These are phyloP conservation scores for Limtongia smithiae DNA, from an alignment of 805 yeast genomes.

Conservation along the genomic window DNA sequence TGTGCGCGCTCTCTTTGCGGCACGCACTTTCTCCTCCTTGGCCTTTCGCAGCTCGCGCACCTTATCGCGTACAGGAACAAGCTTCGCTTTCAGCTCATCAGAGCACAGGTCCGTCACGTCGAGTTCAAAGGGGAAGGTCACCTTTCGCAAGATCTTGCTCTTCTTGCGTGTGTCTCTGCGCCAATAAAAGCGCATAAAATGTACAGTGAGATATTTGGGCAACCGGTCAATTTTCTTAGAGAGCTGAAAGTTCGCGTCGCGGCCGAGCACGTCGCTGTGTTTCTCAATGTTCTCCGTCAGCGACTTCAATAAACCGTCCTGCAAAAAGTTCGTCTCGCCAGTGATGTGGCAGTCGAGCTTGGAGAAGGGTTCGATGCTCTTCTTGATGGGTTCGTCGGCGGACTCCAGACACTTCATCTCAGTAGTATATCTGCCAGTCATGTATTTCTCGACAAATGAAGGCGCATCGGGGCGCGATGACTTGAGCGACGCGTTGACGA, in stretches of 20 bases:
- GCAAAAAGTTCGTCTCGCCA: slow-evolving; percentile 77
- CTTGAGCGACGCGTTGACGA: slow-evolving; percentile 19
- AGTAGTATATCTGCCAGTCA: slow-evolving; percentile 63
- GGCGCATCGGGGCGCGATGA: slow-evolving; percentile 40
- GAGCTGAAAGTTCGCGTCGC: slow-evolving; percentile 68
- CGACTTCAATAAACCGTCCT: slow-evolving; percentile 76
- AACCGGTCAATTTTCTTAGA: slow-evolving; percentile 59
- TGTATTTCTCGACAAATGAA: slow-evolving; percentile 49
- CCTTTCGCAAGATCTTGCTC: slow-evolving; percentile 90
- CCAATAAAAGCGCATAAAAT: slow-evolving; percentile 95
- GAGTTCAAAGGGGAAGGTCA: slow-evolving; percentile 88
- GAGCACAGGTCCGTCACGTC: slow-evolving; percentile 85
- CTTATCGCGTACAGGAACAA: slow-evolving; percentile 70
- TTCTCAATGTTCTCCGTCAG: slow-evolving; percentile 76
- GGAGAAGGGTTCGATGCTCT: slow-evolving; percentile 53
- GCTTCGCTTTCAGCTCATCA: slow-evolving; percentile 63
- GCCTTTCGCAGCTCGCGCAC: slow-evolving; percentile 72
- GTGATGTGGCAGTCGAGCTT: slow-evolving; percentile 89
- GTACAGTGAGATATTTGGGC: slow-evolving; percentile 85
- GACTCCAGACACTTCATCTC: slow-evolving; percentile 59
- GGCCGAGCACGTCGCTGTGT: slow-evolving; percentile 62
- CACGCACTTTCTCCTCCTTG: slow-evolving; percentile 66
- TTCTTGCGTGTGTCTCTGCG: slow-evolving; percentile 85
- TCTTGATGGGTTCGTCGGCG: slow-evolving; percentile 46
- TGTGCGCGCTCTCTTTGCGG: slow-evolving; percentile 56